These are phyloP conservation scores for Pseudonitzschia multiseries DNA, from an alignment of 108 stramenopile genomes.

Conservation along the genomic window DNA sequence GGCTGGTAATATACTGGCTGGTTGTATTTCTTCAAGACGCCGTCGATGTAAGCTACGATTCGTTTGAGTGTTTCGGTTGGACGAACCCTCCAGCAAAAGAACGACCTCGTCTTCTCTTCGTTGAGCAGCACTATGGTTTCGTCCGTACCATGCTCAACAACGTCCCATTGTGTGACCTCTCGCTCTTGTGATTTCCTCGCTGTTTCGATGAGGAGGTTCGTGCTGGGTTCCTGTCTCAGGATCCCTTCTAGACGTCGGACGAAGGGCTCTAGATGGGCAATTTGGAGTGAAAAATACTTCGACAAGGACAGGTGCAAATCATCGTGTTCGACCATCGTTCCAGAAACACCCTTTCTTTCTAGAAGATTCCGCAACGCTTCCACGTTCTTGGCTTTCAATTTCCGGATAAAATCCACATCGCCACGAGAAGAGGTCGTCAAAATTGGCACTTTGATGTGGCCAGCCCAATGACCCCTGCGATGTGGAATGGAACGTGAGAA, in stretches of 20 bases:
- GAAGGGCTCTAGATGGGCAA: conserved; percentile 39
- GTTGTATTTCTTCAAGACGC: conserved; percentile 29
- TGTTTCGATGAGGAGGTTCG: conserved; percentile 6
- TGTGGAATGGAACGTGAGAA: conserved; percentile 40
- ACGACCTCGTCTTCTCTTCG: conserved; percentile 46
- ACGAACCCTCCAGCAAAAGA: conserved; percentile 38
- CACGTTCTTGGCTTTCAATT: background rate
- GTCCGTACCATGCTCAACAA: background rate
- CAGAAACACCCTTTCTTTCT: conserved; percentile 26
- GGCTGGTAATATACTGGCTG: conserved; percentile 42
- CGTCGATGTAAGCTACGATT: conserved; percentile 39
- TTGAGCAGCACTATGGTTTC: conserved; percentile 36
- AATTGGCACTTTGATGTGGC: conserved; percentile 42
- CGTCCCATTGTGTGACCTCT: background rate
- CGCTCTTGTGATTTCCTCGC: background rate
- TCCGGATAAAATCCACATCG: background rate
- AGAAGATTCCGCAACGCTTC: conserved; percentile 15
- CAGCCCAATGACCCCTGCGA: conserved; percentile 49
- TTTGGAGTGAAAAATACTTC: conserved; percentile 43
- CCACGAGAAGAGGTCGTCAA: background rate
- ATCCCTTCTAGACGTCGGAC: conserved; percentile 24
- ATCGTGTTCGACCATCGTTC: conserved; percentile 30
- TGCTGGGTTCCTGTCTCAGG: conserved; percentile 8
- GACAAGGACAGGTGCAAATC: conserved; percentile 42
- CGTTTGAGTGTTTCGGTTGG: conserved; percentile 20